Conservation (phyloP, 495 filamentous ascomycete genomes). For the Lasiosphaeria ovina region DNA sequence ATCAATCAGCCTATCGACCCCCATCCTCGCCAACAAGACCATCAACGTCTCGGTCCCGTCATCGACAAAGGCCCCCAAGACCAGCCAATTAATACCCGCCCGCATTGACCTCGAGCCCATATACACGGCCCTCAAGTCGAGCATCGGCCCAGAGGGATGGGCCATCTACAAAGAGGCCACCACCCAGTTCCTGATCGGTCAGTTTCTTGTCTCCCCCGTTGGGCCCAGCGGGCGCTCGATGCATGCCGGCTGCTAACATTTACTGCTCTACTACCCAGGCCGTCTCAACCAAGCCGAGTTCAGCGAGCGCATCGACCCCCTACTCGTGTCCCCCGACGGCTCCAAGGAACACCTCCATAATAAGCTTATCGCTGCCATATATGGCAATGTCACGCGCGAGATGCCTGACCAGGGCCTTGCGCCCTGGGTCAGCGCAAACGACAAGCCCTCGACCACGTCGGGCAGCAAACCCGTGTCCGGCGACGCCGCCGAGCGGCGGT, state of each 20-base stretch:
- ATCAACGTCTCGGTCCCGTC: constrained; percentile 56
- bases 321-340: constrained; percentile 66
- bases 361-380: constrained; percentile 79
- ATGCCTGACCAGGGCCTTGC: constrained; percentile 89
- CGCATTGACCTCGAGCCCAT: constrained; percentile 89
- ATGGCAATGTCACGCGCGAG: constrained; percentile 82
- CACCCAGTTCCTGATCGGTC: constrained; percentile 74
- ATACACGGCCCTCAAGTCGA: constrained; percentile 79
- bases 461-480: constrained; percentile 76
- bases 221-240: constrained; percentile 9
- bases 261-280: constrained; percentile 46
- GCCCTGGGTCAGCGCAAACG: constrained; percentile 92
- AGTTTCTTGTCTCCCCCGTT: constrained; percentile 15
- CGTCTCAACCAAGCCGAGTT: constrained; percentile 84
- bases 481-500: constrained; percentile 83
- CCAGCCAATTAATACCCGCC: constrained; percentile 62
- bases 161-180: constrained; percentile 80
- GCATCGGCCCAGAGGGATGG: constrained; percentile 80
- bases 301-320: constrained; percentile 66
- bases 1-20: constrained; percentile 58
- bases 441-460: constrained; percentile 77
- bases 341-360: constrained; percentile 84
- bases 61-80: constrained; percentile 60
- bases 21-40: constrained; percentile 59
- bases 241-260: neutral